Evolutionary conservation across 2,329 filamentous ascomycete genomes (phyloP).

Genomic region (Sporothrix curviconia): DNA sequence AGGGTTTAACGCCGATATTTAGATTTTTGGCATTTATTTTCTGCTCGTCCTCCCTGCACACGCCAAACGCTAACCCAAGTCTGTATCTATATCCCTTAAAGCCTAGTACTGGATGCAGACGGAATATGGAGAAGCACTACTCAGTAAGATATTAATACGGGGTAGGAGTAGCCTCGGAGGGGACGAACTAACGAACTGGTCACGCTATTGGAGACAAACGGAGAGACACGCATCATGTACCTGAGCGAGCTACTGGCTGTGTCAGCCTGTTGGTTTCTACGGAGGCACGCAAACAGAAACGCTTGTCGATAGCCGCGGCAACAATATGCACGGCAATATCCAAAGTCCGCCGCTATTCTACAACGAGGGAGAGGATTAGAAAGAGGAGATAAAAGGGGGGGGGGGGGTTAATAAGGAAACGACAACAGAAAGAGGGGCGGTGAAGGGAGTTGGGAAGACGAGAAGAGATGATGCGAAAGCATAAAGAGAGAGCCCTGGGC

Average conservation of each 20-base stretch:
- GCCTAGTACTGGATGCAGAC: neutral
- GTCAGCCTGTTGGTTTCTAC: neutral
- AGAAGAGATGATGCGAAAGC: too few relatives aligned
- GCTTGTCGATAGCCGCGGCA: constrained; percentile 1
- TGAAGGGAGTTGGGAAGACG: too few relatives aligned
- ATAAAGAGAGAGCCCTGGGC: neutral
- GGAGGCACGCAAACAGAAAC: neutral
- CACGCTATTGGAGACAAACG: too few relatives aligned
- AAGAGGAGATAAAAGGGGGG: too few relatives aligned
- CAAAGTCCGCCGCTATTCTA: neutral
- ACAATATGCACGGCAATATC: neutral
- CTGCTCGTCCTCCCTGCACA: neutral
- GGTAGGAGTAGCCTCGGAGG: neutral
- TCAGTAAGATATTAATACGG: too few relatives aligned
- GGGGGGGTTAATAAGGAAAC: neutral
- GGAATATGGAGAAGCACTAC: neutral
- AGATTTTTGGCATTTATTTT: neutral
- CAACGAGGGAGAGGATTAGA: neutral
- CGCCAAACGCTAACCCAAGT: constrained; percentile 3
- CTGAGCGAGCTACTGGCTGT: too few relatives aligned
- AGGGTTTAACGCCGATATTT: neutral
- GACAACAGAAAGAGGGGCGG: neutral
- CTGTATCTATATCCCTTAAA: neutral
- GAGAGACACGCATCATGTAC: too few relatives aligned
- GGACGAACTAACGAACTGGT: neutral